These are phyloP conservation scores for Hypocreales sp. DNA, from an alignment of 2,329 filamentous ascomycete species.

Conservation along the genomic window DNA sequence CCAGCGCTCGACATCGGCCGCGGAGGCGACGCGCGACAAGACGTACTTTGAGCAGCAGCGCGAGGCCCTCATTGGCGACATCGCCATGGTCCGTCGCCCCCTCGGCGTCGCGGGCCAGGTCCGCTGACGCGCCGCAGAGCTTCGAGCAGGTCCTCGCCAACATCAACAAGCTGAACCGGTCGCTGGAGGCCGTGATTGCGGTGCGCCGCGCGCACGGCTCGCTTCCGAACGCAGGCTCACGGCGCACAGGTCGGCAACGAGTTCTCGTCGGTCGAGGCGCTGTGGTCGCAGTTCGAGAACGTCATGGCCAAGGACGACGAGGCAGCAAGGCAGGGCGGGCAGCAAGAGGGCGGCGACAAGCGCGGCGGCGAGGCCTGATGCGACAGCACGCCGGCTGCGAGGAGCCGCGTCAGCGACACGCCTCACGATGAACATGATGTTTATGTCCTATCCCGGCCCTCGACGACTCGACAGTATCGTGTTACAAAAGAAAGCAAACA, in stretches of 20 bases:
- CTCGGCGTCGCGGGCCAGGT: no score
- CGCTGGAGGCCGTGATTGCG: slow-evolving; percentile 77
- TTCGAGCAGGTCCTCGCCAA: slow-evolving; percentile 90
- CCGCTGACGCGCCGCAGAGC: no score
- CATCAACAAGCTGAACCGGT: slow-evolving; percentile 89
- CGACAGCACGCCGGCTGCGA: background rate
- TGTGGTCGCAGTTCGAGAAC: slow-evolving; percentile 95
- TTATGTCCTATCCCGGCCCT: slow-evolving; percentile 10
- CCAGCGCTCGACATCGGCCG: slow-evolving; percentile 11
- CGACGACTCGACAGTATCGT: slow-evolving; percentile 8
- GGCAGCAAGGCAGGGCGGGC: slow-evolving; percentile 8
- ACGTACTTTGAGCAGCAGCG: slow-evolving; percentile 66
- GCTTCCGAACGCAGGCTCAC: no score
- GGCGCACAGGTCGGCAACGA: slow-evolving; percentile 83
- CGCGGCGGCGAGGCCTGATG: slow-evolving; percentile 3
- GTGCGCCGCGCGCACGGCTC: slow-evolving; percentile 29
- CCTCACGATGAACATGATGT: slow-evolving; percentile 8
- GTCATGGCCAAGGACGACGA: slow-evolving; percentile 66
- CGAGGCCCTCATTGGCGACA: slow-evolving; percentile 54
- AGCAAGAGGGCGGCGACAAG: slow-evolving; percentile 10
- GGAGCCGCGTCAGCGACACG: background rate
- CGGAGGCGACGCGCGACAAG: slow-evolving; percentile 22
- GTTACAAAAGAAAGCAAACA: slow-evolving; percentile 12
- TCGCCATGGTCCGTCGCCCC: slow-evolving; percentile 49
- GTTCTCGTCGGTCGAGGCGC: slow-evolving; percentile 87